Evolutionary conservation across 805 yeast species (phyloP).

Genomic region (Nakazawaea laoshanensis): DNA sequence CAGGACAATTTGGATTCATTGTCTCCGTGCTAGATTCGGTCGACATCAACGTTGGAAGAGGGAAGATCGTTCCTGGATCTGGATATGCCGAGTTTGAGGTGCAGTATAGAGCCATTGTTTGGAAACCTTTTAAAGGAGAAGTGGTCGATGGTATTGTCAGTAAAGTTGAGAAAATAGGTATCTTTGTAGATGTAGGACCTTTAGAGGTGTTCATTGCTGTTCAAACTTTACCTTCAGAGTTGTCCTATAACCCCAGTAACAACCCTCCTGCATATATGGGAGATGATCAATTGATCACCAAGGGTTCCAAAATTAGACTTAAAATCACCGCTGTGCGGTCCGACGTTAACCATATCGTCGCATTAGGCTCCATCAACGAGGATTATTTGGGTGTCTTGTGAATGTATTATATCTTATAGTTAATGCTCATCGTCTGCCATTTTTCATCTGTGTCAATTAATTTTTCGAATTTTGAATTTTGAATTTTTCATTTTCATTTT

Average conservation of each 20-base stretch:
- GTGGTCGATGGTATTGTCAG: conserved; percentile 97
- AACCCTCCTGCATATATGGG: conserved; percentile 98
- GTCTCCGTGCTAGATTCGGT: conserved; percentile 92
- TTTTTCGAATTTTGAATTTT: too few species aligned
- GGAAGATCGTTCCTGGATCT: conserved; percentile 79
- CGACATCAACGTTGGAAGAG: conserved; percentile 92
- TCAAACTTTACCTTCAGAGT: conserved; percentile 89
- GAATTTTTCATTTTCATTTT: too few species aligned
- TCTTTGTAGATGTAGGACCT: conserved; percentile 98
- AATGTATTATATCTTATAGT: too few species aligned
- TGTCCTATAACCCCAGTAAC: conserved; percentile 89
- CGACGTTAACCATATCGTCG: conserved; percentile 94
- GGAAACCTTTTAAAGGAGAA: conserved; percentile 98
- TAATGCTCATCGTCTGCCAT: too few species aligned
- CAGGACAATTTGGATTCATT: conserved; percentile 97
- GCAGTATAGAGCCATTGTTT: conserved; percentile 91
- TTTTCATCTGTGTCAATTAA: too few species aligned
- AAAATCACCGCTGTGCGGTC: conserved; percentile 96
- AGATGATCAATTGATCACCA: conserved; percentile 90
- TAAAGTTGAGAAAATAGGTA: conserved; percentile 89
- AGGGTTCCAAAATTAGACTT: conserved; percentile 87
- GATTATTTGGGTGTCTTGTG: conserved; percentile 87
- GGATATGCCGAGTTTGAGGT: conserved; percentile 97
- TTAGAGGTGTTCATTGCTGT: conserved; percentile 90
- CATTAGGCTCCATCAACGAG: conserved; percentile 96